Conservation (phyloP, 2,329 filamentous ascomycete species). For the Cladophialophora carrionii region DNA sequence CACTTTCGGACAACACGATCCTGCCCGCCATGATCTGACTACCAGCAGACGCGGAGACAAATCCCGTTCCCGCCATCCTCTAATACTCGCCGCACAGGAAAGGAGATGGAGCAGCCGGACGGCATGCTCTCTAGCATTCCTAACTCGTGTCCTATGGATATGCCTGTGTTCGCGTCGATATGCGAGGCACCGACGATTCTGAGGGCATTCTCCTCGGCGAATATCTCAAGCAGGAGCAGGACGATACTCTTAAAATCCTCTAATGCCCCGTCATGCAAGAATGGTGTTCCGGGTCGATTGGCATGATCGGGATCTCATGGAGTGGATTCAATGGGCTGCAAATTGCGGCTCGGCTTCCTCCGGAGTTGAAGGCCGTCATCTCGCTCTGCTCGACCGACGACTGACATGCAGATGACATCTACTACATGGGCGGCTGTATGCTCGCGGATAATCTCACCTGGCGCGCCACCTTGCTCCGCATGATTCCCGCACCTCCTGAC, state of each 20-base stretch:
- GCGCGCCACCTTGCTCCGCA: not conserved
- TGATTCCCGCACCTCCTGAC: not conserved
- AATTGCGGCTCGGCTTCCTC: slow-evolving; percentile 11
- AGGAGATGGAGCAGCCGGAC: not conserved
- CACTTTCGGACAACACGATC: not conserved
- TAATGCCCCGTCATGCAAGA: not conserved
- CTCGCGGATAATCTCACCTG: not conserved
- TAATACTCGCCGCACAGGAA: not conserved
- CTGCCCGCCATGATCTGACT: not conserved
- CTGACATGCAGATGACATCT: slow-evolving; percentile 12
- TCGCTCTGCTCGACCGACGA: slow-evolving; percentile 24
- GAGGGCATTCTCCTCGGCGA: slow-evolving; percentile 22
- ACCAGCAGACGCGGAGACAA: not conserved
- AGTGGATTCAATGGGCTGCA: not conserved
- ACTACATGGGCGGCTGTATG: not conserved
- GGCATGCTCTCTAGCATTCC: not conserved
- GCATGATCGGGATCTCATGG: not conserved
- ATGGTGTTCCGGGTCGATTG: not conserved
- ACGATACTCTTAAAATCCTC: not conserved
- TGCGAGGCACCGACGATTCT: slow-evolving; percentile 24
- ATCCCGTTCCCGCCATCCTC: not conserved
- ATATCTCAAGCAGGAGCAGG: not conserved
- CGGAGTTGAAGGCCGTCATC: slow-evolving; percentile 20
- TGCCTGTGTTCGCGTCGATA: slow-evolving; percentile 26
- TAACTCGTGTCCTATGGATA: slow-evolving; percentile 25